These are phyloP conservation scores for Pulveroboletus ravenelii DNA, from an alignment of 768 basidiomycete genomes.

Conservation along the genomic window DNA sequence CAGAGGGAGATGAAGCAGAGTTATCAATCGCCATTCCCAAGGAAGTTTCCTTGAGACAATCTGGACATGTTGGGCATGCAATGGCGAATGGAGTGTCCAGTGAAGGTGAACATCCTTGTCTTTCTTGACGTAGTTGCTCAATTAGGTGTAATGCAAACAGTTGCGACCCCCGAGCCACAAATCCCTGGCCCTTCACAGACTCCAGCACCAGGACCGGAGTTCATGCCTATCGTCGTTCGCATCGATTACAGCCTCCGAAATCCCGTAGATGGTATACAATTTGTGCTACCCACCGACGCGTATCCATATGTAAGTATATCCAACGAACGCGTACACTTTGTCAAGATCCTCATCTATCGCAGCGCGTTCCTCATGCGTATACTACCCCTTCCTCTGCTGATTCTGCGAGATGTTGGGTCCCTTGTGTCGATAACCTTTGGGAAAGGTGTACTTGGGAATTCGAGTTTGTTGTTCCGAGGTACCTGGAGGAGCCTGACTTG, in stretches of 20 bases:
- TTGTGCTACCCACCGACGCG: conserved; percentile 75
- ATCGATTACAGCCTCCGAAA: conserved; percentile 79
- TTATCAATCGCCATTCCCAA: conserved; percentile 82
- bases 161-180: conserved; percentile 79
- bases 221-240: conserved; percentile 67
- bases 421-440: conserved; percentile 91
- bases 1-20: conserved; percentile 93
- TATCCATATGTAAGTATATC: conserved; percentile 70
- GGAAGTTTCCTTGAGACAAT: conserved; percentile 62
- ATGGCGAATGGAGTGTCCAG: conserved; percentile 41
- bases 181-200: conserved; percentile 47
- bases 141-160: conserved; percentile 29
- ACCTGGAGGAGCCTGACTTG: conserved; percentile 54
- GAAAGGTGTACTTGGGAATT: conserved; percentile 99
- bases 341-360: conserved; percentile 15
- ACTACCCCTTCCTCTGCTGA: conserved; percentile 85
- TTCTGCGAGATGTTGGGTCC: conserved; percentile 97
- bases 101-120: conserved; percentile 45
- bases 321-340: not conserved
- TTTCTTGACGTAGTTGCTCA: conserved; percentile 6
- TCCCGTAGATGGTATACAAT: conserved; percentile 81
- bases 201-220: conserved; percentile 51
- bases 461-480: conserved; percentile 88
- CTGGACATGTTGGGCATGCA: conserved; percentile 39
- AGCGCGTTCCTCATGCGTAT: conserved; percentile 93